phyloP scores from a whole-genome alignment of 495 filamentous ascomycete species.

The Podospora comata region DNA sequence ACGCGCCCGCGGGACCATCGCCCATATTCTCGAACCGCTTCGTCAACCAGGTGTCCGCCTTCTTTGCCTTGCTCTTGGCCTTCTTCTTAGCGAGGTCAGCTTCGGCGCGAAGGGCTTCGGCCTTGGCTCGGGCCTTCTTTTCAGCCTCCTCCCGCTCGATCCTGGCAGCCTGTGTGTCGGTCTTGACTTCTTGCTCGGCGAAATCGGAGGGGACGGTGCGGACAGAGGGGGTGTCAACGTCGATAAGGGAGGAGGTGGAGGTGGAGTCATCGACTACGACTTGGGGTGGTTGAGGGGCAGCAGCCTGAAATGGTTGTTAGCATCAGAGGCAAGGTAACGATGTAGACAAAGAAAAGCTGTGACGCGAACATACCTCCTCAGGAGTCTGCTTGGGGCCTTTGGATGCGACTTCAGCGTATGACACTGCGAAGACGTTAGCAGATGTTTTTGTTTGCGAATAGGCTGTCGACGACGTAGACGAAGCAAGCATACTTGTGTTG shows the following conservation, averaged over 20 bases:
- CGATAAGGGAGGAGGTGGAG: constrained; percentile 59
- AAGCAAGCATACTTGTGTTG: too few species aligned
- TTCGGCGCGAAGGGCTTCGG: constrained; percentile 41
- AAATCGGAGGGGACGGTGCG: constrained; percentile 66
- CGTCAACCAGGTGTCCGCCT: constrained; percentile 41
- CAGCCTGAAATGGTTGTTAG: constrained; percentile 43
- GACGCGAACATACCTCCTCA: constrained; percentile 57
- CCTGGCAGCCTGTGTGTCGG: constrained; percentile 67
- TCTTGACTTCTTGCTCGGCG: constrained; percentile 61
- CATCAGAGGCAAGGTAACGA: neutral
- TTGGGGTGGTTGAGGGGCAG: constrained; percentile 61
- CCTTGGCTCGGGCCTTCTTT: constrained; percentile 45
- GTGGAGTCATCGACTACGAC: constrained; percentile 58
- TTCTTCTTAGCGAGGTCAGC: constrained; percentile 54
- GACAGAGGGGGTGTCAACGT: constrained; percentile 73
- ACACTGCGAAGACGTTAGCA: constrained; percentile 49
- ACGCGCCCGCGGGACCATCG: constrained; percentile 33
- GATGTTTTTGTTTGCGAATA: neutral
- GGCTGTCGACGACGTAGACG: too few species aligned
- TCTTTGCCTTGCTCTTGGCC: constrained; percentile 37
- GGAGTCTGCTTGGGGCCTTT: constrained; percentile 69
- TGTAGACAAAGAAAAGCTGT: neutral
- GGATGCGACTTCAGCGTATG: constrained; percentile 72
- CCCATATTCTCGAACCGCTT: constrained; percentile 31
- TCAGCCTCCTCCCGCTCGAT: constrained; percentile 55